Conservation (phyloP, 495 filamentous ascomycete species). For the Hyaloscypha finlandica region DNA sequence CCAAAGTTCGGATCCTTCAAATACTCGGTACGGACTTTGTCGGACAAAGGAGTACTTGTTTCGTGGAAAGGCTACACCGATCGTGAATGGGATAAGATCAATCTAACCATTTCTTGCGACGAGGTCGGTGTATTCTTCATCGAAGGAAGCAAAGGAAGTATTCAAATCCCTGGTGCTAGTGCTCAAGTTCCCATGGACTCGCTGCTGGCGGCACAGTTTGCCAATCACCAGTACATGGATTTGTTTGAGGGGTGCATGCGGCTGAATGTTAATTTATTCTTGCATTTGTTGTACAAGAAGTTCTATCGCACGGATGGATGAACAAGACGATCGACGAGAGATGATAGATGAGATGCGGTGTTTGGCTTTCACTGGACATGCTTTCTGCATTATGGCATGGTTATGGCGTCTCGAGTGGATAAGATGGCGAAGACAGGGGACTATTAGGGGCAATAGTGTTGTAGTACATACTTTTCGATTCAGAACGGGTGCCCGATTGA, state of each 20-base stretch:
- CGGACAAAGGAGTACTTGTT: conserved; percentile 91
- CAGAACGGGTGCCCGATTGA: conserved; percentile 4
- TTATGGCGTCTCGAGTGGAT: conserved; percentile 27
- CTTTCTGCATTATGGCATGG: conserved; percentile 24
- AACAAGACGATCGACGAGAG: conserved; percentile 19
- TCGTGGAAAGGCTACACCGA: conserved; percentile 80
- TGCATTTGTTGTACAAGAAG: conserved; percentile 97
- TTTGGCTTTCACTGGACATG: conserved; percentile 3
- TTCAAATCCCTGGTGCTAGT: conserved; percentile 94
- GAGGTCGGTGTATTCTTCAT: conserved; percentile 93
- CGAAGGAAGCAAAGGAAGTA: conserved; percentile 88
- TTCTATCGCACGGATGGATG: conserved; percentile 79
- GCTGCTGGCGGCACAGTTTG: conserved; percentile 93
- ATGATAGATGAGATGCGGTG: conserved; percentile 8
- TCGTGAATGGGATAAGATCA: conserved; percentile 86
- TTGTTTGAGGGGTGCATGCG: conserved; percentile 86
- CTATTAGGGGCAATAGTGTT: conserved; percentile 24
- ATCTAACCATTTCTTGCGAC: conserved; percentile 91
- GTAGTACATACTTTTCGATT: conserved; percentile 31
- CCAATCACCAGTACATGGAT: conserved; percentile 91
- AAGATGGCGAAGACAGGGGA: conserved; percentile 7
- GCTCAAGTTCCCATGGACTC: conserved; percentile 90
- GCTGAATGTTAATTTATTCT: conserved; percentile 92
- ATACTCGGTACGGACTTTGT: conserved; percentile 85
- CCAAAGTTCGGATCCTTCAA: conserved; percentile 98